These are phyloP conservation scores for Curvularia lunata DNA, from an alignment of 2,329 filamentous ascomycete genomes.

Conservation along the genomic window DNA sequence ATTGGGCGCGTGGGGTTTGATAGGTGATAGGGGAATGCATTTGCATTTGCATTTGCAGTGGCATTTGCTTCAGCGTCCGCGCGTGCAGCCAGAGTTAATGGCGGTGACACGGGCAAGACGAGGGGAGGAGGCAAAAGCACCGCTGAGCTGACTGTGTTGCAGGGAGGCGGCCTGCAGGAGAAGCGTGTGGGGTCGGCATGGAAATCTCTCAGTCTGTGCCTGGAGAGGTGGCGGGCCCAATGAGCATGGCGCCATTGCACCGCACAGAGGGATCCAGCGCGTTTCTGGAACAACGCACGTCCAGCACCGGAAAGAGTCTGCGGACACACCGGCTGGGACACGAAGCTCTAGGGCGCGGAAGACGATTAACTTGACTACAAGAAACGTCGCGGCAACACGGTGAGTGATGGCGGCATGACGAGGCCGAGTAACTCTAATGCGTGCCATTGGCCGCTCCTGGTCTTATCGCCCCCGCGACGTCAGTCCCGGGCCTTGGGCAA, in stretches of 20 bases:
- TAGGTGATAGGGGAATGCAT: conserved; percentile 19
- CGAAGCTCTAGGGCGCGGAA: conserved; percentile 13
- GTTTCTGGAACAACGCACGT: conserved; percentile 19
- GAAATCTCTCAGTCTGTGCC: conserved; percentile 20
- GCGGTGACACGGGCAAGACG: conserved; percentile 18
- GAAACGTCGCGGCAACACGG: conserved; percentile 27
- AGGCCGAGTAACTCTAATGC: conserved; percentile 25
- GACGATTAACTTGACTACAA: conserved; percentile 38
- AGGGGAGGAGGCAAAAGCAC: neutral
- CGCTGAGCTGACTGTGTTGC: conserved; percentile 1
- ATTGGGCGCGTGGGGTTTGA: conserved; percentile 36
- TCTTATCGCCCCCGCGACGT: conserved; percentile 36
- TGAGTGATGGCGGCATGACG: conserved; percentile 35
- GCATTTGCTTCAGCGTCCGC: neutral
- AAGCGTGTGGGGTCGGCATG: conserved; percentile 30
- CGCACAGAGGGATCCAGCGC: neutral
- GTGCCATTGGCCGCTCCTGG: conserved; percentile 31
- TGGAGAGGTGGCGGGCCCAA: conserved; percentile 18
- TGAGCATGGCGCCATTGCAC: neutral
- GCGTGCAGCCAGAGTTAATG: neutral
- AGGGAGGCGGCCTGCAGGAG: conserved; percentile 22
- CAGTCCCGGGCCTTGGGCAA: conserved; percentile 17
- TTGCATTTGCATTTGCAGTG: neutral
- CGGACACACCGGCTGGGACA: conserved; percentile 18
- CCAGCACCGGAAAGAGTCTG: conserved; percentile 6